Evolutionary conservation across 495 filamentous ascomycete species (phyloP).

Genomic region (Lophiostoma macrostomum): DNA sequence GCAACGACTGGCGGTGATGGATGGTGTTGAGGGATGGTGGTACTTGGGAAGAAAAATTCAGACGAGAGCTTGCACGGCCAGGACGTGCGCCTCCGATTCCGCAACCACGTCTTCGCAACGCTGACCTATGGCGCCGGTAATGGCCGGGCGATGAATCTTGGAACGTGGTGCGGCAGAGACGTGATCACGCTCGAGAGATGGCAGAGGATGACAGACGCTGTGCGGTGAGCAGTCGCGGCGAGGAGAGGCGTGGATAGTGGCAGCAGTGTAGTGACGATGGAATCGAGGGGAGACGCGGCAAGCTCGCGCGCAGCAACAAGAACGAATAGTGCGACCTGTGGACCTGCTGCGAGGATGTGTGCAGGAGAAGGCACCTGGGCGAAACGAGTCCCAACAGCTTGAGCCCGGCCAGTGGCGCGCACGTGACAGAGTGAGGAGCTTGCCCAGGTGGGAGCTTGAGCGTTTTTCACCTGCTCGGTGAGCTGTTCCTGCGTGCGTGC

Average conservation of each 20-base stretch:
- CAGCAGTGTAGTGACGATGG: too few relatives aligned
- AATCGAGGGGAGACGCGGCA: constrained; percentile 1
- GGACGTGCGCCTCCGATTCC: constrained; percentile 21
- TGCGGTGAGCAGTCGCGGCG: too few relatives aligned
- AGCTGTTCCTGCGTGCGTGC: constrained; percentile 14
- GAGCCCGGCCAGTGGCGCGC: background rate
- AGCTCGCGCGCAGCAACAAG: background rate
- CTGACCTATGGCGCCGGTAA: constrained; percentile 14
- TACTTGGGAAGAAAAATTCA: constrained; percentile 8
- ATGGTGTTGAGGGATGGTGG: background rate
- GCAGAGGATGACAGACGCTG: too few relatives aligned
- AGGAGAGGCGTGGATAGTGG: too few relatives aligned
- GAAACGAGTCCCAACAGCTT: too few relatives aligned
- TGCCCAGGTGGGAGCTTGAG: background rate
- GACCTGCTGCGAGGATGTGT: too few relatives aligned
- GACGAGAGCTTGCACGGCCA: background rate
- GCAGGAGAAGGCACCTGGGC: too few relatives aligned
- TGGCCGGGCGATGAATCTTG: constrained; percentile 7
- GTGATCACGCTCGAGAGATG: too few relatives aligned
- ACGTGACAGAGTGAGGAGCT: background rate
- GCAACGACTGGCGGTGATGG: background rate
- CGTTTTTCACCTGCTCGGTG: background rate
- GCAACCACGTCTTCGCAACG: constrained; percentile 7
- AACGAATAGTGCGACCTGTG: too few relatives aligned
- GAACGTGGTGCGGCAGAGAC: background rate